Conservation (phyloP, 1,284 basidiomycete genomes). For the Heliocybe sulcata region DNA sequence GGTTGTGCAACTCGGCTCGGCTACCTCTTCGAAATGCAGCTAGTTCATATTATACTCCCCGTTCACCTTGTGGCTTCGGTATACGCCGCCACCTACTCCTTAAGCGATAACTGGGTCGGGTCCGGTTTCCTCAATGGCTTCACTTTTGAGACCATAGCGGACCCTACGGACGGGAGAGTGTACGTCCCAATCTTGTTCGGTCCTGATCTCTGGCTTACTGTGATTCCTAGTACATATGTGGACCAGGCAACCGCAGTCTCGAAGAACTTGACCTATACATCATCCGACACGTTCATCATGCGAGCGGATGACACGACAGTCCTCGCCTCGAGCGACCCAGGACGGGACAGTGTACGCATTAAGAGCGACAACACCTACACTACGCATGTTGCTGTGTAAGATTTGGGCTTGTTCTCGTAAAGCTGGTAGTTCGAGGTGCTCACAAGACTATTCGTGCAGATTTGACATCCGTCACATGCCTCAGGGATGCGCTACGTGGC, state of each 20-base stretch:
- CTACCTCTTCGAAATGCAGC: no score
- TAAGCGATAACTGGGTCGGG: background rate
- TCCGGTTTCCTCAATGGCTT: background rate
- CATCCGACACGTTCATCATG: constrained; percentile 23
- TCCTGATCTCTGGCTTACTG: background rate
- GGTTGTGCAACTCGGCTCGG: no score
- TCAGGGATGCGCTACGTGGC: constrained; percentile 30
- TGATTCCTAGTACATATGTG: constrained; percentile 22
- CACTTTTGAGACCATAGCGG: background rate
- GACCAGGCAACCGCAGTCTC: constrained; percentile 20
- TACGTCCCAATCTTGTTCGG: no score
- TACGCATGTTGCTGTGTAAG: constrained; percentile 52
- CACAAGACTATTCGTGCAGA: no score
- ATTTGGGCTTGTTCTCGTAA: background rate
- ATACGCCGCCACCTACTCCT: background rate
- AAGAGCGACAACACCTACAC: constrained; percentile 42
- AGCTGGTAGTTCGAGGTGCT: no score
- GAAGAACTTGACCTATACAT: constrained; percentile 21
- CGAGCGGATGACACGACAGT: constrained; percentile 43
- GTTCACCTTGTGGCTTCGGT: background rate
- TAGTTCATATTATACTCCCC: no score
- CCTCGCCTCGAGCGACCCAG: constrained; percentile 38
- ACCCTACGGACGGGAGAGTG: background rate
- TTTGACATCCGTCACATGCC: constrained; percentile 30
- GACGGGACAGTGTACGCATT: constrained; percentile 54